Percentiles rank a stretch among this genome's conserved stretches.
Conservation (phyloP, 805 yeast genomes). For the Yarrowia sp. region DNA sequence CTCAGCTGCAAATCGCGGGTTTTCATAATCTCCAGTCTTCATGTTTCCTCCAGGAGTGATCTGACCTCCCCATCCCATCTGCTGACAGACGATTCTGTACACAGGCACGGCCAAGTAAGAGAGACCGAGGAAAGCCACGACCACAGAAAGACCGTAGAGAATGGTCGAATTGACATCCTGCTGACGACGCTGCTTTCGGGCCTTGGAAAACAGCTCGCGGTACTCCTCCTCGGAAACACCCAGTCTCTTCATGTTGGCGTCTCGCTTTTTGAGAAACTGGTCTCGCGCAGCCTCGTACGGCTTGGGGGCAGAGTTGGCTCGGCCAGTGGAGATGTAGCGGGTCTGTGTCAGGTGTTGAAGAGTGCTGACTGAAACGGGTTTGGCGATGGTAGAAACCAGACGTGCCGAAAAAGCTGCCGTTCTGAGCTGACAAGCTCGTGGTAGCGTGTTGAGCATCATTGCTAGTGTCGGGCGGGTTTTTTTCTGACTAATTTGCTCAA, state of each 20-base stretch:
- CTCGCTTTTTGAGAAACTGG: constrained; percentile 13
- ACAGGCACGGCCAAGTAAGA: constrained; percentile 91
- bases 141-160: constrained; percentile 48
- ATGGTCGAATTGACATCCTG: constrained; percentile 31
- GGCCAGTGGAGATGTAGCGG: background rate
- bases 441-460: background rate
- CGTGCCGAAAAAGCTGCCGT: background rate
- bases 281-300: constrained; percentile 20
- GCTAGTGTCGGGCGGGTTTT: background rate
- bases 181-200: constrained; percentile 25
- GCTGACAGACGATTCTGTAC: constrained; percentile 84
- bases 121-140: constrained; percentile 67
- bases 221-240: constrained; percentile 24
- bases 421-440: background rate
- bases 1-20: constrained; percentile 75
- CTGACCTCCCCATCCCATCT: constrained; percentile 98
- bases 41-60: constrained; percentile 49
- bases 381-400: background rate
- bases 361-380: background rate
- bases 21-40: constrained; percentile 44
- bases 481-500: constrained; percentile 20
- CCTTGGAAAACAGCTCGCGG: constrained; percentile 4
- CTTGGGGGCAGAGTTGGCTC: background rate
- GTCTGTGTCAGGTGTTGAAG: background rate
- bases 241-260: constrained; percentile 26